These are phyloP conservation scores for Didymosphaeria variabile DNA, from an alignment of 2,329 filamentous ascomycete genomes.

Conservation along the genomic window DNA sequence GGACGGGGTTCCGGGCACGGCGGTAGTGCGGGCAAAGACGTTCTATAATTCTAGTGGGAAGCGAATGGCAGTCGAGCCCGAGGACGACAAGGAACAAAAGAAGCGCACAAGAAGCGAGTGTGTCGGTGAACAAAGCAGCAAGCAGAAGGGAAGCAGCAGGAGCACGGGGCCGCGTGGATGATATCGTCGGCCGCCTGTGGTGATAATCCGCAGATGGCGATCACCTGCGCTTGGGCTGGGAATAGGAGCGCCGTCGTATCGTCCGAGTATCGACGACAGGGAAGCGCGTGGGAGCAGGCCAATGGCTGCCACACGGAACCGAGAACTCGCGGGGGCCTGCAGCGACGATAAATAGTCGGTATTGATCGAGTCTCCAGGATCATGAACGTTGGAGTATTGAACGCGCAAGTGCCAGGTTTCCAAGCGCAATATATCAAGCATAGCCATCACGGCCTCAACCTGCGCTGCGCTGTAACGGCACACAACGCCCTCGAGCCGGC, in stretches of 20 bases:
- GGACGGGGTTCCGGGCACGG: constrained; percentile 15
- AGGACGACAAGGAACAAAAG: constrained; percentile 22
- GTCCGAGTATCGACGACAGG: constrained; percentile 10
- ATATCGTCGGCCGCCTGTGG: constrained; percentile 26
- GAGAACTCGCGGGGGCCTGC: constrained; percentile 5
- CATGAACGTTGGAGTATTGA: neutral
- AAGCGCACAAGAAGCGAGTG: constrained; percentile 31
- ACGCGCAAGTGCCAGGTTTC: neutral
- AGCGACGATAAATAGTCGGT: neutral
- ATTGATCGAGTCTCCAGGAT: neutral
- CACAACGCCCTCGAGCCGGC: constrained; percentile 1
- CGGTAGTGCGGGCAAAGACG: constrained; percentile 15
- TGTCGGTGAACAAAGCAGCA: constrained; percentile 28
- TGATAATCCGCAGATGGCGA: constrained; percentile 10
- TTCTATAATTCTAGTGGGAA: constrained; percentile 19
- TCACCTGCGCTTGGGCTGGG: constrained; percentile 26
- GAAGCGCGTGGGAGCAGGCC: neutral
- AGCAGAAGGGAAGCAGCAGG: constrained; percentile 19
- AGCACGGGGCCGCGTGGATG: constrained; percentile 29
- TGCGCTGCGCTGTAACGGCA: constrained; percentile 8
- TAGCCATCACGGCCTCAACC: neutral
- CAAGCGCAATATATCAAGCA: constrained; percentile 1
- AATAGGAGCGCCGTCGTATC: constrained; percentile 34
- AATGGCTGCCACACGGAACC: constrained; percentile 1
- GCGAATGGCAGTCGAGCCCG: constrained; percentile 29